Conservation (phyloP, 2,329 filamentous ascomycete species). For the Neonectria ditissima region DNA sequence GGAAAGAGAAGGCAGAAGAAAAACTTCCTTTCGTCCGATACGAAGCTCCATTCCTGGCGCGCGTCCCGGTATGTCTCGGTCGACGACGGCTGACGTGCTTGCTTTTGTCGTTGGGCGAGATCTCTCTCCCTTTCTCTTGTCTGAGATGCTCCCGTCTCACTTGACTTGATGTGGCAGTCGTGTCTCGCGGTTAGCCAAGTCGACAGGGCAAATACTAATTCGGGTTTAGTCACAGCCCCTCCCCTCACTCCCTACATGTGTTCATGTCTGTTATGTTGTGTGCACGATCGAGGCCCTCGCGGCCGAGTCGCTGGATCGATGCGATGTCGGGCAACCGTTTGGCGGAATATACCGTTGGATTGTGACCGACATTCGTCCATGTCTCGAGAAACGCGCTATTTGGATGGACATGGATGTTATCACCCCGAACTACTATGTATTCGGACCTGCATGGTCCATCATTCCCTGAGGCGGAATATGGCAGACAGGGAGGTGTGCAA, state of each 20-base stretch:
- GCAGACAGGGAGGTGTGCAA: slow-evolving; percentile 30
- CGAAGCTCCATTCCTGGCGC: slow-evolving; percentile 22
- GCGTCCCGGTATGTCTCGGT: slow-evolving; percentile 16
- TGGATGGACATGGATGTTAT: slow-evolving; percentile 30
- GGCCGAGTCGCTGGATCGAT: slow-evolving; percentile 12
- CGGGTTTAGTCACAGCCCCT: slow-evolving; percentile 6
- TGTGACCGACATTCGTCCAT: slow-evolving; percentile 35
- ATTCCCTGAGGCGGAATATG: slow-evolving; percentile 38
- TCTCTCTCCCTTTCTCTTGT: slow-evolving; percentile 24
- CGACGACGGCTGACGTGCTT: slow-evolving; percentile 14
- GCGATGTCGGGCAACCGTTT: slow-evolving; percentile 23
- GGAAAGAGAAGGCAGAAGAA: not conserved
- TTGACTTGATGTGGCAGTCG: slow-evolving; percentile 23
- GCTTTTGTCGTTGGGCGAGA: slow-evolving; percentile 19
- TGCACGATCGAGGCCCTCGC: slow-evolving; percentile 4
- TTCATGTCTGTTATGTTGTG: slow-evolving; percentile 8
- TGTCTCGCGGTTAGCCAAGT: slow-evolving; percentile 21
- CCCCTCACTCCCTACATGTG: slow-evolving; percentile 5
- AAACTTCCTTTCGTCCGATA: slow-evolving; percentile 27
- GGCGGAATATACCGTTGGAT: slow-evolving; percentile 34
- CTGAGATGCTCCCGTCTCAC: slow-evolving; percentile 27
- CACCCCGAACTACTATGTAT: slow-evolving; percentile 33
- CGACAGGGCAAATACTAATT: slow-evolving; percentile 11
- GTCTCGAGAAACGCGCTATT: slow-evolving; percentile 38
- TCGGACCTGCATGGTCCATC: slow-evolving; percentile 44